Evolutionary conservation across 2,329 filamentous ascomycete genomes (phyloP).

Genomic region (Metarhizium guizhouense): DNA sequence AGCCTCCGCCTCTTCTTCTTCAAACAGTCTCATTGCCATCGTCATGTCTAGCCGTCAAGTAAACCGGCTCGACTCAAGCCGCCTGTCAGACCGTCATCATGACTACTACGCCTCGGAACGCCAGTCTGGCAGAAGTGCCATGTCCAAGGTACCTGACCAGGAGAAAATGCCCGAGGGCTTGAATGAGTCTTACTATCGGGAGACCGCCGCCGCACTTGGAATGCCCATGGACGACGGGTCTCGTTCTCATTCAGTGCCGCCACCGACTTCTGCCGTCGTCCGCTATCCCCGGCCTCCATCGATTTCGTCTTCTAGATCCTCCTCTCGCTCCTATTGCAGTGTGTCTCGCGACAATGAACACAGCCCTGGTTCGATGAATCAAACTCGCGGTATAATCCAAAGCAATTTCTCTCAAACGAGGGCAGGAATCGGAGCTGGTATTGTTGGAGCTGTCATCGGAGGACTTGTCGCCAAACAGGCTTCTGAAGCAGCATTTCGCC

Average conservation of each 20-base stretch:
- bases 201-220: conserved; percentile 3
- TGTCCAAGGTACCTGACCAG: conserved; percentile 1
- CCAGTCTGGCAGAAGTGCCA: neutral
- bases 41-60: neutral
- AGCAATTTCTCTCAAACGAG: conserved; percentile 39
- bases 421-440: conserved; percentile 39
- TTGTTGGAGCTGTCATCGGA: conserved; percentile 45
- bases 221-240: neutral
- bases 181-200: conserved; percentile 4
- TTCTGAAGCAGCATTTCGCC: conserved; percentile 29
- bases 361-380: conserved; percentile 24
- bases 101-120: neutral
- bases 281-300: neutral
- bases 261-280: neutral
- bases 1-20: neutral
- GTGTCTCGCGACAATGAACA: conserved; percentile 6
- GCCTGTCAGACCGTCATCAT: neutral
- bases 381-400: conserved; percentile 32
- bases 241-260: neutral
- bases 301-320: conserved; percentile 13
- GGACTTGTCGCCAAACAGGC: conserved; percentile 43
- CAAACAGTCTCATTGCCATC: neutral
- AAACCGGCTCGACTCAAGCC: neutral
- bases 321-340: conserved; percentile 8
- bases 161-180: neutral